phyloP scores from a whole-genome alignment of 805 yeast species.

The Ogataea thermomethanolica region DNA sequence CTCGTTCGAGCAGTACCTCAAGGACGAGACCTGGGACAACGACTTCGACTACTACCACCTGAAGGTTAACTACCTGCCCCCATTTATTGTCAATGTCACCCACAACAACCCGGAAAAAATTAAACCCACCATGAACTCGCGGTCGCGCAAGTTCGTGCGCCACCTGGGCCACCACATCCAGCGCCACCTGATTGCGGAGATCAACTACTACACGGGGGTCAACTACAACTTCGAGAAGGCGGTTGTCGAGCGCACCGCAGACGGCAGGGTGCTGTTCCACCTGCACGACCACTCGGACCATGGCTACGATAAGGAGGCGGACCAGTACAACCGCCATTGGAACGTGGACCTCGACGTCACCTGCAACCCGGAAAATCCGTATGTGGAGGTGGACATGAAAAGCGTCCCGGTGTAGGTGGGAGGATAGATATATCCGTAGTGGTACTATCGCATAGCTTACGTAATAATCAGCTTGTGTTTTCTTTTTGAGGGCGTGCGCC shows the following conservation, averaged over 20 bases:
- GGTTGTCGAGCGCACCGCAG: constrained; percentile 43
- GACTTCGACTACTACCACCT: constrained; percentile 24
- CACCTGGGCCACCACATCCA: constrained; percentile 69
- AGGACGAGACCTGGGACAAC: constrained; percentile 46
- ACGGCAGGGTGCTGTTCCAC: constrained; percentile 54
- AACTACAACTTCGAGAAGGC: constrained; percentile 36
- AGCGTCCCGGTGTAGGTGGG: constrained; percentile 41
- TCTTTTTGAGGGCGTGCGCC: constrained; percentile 5
- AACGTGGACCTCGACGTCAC: constrained; percentile 57
- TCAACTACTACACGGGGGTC: constrained; percentile 53
- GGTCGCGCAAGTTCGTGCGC: constrained; percentile 63
- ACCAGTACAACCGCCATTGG: constrained; percentile 48
- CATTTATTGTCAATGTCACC: constrained; percentile 62
- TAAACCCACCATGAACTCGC: constrained; percentile 65
- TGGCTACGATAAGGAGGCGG: constrained; percentile 42
- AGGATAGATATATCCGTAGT: no score
- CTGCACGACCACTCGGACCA: constrained; percentile 54
- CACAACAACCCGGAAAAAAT: constrained; percentile 66
- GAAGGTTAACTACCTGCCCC: constrained; percentile 21
- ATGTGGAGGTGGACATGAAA: constrained; percentile 60
- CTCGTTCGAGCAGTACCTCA: constrained; percentile 56
- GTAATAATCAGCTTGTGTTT: no score
- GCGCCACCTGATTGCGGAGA: constrained; percentile 60
- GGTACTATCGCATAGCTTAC: no score
- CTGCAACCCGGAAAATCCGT: constrained; percentile 63